Conservation (phyloP, 1,284 basidiomycete genomes). For the Microbotryum intermedium region DNA sequence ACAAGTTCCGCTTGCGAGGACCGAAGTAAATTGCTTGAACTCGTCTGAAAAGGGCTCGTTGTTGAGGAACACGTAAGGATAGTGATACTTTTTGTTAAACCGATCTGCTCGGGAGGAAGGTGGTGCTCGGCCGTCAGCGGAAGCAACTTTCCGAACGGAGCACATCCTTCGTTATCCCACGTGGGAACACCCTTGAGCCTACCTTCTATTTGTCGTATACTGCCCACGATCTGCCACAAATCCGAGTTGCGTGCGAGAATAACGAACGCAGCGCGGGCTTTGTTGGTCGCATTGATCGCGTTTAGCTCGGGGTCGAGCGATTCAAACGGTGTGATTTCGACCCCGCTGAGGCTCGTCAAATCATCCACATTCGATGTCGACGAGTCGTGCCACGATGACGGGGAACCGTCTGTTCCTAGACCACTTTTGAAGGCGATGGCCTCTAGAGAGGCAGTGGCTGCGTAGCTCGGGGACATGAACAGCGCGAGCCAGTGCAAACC, state of each 20-base stretch:
- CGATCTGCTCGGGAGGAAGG: conserved; percentile 1
- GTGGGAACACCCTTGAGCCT: neutral
- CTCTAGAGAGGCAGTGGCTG: too few species aligned
- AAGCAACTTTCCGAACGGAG: conserved; percentile 8
- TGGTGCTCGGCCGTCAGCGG: too few species aligned
- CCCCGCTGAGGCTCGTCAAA: too few species aligned
- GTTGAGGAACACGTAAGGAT: conserved; percentile 43
- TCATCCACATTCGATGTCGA: too few species aligned
- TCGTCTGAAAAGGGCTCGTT: conserved; percentile 48
- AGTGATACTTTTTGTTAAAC: conserved; percentile 28
- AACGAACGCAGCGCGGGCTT: conserved; percentile 58
- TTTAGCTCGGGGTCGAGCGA: too few species aligned
- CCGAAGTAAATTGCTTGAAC: conserved; percentile 52
- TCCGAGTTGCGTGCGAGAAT: conserved; percentile 78
- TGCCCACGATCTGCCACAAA: conserved; percentile 55
- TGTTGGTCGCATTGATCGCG: too few species aligned
- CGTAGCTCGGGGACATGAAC: too few species aligned
- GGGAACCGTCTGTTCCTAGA: too few species aligned
- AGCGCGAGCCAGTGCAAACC: too few species aligned
- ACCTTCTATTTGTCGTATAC: conserved; percentile 25
- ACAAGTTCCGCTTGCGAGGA: conserved; percentile 27
- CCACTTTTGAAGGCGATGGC: too few species aligned
- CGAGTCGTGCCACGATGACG: too few species aligned
- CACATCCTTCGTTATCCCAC: neutral
- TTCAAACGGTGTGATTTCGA: too few species aligned